Percentiles rank a stretch among this genome's conserved stretches.
Conservation (phyloP, 2,329 filamentous ascomycete species). For the Fusarium coicis region DNA sequence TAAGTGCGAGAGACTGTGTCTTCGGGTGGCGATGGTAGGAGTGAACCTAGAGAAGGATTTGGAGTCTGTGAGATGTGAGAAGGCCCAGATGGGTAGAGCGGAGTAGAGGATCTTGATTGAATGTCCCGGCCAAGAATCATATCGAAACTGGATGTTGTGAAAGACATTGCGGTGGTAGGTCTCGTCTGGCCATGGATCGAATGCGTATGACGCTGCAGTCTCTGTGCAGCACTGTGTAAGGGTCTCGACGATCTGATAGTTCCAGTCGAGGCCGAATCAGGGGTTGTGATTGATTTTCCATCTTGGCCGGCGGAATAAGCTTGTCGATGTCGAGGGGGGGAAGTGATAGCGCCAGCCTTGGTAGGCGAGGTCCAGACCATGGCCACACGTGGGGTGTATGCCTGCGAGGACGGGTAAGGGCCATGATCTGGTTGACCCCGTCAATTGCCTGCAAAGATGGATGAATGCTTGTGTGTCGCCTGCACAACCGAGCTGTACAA, state of each 20-base stretch:
- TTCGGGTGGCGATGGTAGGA: slow-evolving; percentile 30
- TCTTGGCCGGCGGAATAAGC: slow-evolving; percentile 2
- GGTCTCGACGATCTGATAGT: slow-evolving; percentile 15
- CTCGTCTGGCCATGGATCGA: slow-evolving; percentile 16
- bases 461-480: slow-evolving; percentile 81
- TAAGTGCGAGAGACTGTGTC: background rate
- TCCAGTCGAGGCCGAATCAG: slow-evolving; percentile 4
- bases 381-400: slow-evolving; percentile 50
- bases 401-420: slow-evolving; percentile 28
- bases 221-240: background rate
- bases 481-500: slow-evolving; percentile 85
- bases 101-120: slow-evolving; percentile 10
- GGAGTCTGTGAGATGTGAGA: slow-evolving; percentile 31
- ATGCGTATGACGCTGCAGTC: background rate
- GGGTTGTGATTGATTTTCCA: slow-evolving; percentile 19
- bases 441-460: slow-evolving; percentile 74
- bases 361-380: slow-evolving; percentile 51
- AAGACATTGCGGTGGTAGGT: slow-evolving; percentile 33
- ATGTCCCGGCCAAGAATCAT: slow-evolving; percentile 24
- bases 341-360: slow-evolving; percentile 2
- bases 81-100: slow-evolving; percentile 1
- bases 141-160: slow-evolving; percentile 37
- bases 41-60: slow-evolving; percentile 6
- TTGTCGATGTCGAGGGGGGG: slow-evolving; percentile 3
- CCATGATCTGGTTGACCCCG: slow-evolving; percentile 45